These are phyloP conservation scores for Collybiopsis confluens DNA, from an alignment of 768 basidiomycete genomes.

Conservation along the genomic window DNA sequence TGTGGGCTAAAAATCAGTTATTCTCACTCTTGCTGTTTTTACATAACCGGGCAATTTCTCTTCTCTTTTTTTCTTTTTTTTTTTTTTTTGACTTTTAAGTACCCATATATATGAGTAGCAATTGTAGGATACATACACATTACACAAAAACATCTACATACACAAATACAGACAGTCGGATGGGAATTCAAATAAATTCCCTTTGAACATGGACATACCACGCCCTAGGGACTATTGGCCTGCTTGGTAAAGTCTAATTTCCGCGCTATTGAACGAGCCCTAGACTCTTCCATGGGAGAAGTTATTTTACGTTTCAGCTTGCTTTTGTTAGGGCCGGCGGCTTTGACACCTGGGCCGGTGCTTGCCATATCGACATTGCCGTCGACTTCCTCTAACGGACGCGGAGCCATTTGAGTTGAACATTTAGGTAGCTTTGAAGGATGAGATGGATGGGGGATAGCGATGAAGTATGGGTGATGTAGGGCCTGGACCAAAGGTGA, in stretches of 20 bases:
- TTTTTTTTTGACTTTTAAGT: conserved; percentile 2
- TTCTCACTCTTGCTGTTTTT: no score
- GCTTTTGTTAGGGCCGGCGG: conserved; percentile 35
- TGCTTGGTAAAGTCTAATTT: conserved; percentile 67
- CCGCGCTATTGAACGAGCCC: conserved; percentile 58
- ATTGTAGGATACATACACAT: conserved; percentile 1
- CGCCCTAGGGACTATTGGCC: conserved; percentile 27
- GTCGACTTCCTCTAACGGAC: conserved; percentile 75
- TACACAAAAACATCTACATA: no score
- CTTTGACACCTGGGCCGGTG: conserved; percentile 49
- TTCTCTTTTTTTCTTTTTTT: not conserved
- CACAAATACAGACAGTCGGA: no score
- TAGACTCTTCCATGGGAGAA: conserved; percentile 48
- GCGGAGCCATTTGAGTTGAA: conserved; percentile 33
- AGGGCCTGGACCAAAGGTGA: conserved; percentile 55
- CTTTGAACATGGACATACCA: not conserved
- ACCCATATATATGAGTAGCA: no score
- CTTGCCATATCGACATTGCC: conserved; percentile 58
- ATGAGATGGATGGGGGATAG: conserved; percentile 82
- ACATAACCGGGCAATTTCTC: not conserved
- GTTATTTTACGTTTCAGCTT: conserved; percentile 69
- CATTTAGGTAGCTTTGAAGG: conserved; percentile 87
- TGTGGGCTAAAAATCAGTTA: no score
- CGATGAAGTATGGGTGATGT: conserved; percentile 81
- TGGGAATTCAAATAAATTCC: no score